Evolutionary conservation across 164 flowering plant genomes (phyloP).

Genomic region (Aristolochia fimbriata): DNA sequence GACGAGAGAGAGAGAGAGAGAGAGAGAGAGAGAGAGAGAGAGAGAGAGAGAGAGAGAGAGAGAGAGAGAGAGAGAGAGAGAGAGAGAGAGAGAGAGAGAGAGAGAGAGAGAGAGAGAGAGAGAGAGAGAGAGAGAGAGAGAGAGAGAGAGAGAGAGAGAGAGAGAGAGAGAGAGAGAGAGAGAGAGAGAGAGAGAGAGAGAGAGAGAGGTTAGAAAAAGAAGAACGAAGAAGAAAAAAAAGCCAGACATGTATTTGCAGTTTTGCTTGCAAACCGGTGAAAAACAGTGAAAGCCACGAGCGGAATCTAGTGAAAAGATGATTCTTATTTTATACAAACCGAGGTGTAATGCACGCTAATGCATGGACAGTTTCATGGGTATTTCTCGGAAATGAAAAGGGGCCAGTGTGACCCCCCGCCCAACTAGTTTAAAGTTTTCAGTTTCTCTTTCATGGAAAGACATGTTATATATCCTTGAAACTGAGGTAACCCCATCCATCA

Average conservation of each 20-base stretch:
- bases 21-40: no score
- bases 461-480: neutral
- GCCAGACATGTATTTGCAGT: constrained; percentile 1
- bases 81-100: no score
- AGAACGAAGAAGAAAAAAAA: neutral
- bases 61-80: no score
- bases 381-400: constrained; percentile 7
- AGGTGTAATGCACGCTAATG: neutral
- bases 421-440: neutral
- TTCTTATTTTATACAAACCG: neutral
- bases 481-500: constrained; percentile 10
- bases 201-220: no score
- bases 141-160: no score
- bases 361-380: constrained; percentile 1
- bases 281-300: neutral
- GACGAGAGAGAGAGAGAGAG: neutral
- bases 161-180: no score
- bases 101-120: no score
- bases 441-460: neutral
- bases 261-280: neutral
- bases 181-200: no score
- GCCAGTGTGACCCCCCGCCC: no score
- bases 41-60: no score
- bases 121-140: no score
- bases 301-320: neutral